Base-by-base conservation (phyloP, 2,329 filamentous ascomycete species). In the Acrocalymma vagum region DNA sequence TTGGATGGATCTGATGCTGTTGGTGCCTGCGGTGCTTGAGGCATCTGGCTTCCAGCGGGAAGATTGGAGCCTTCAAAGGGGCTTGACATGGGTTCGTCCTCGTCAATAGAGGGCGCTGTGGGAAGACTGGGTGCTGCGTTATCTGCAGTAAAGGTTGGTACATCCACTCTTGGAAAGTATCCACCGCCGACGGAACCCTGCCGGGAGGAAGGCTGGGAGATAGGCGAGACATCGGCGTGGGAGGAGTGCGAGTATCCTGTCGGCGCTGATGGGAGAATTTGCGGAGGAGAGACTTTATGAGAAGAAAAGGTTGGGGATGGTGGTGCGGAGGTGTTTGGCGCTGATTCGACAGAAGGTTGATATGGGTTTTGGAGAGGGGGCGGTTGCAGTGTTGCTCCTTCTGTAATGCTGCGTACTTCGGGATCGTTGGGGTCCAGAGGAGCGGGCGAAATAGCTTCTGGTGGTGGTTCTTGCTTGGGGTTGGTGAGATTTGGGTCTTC, bases 401-500 rank as follows among this genome's bases (percentile, higher is more conserved):
- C 69, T 32, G 69, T 75, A 34, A 84, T 71, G 27, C 75, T 70
- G 58, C 81, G 79, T 2, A 87, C 81, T 34, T 88, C 85, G 2
- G 84, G 80, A 47, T 90, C 86, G 38, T 79, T 78, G 1, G 81
- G 79, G 55, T 85, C 83, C n/a, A 87, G 70, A 2, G 71, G 61
- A 28, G 76, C 73, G 11, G 73, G 63, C 27, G 69, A 64, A 9
- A 34, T 29, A 4, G 51, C 41, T 30, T 60, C 51, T 28, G 60
- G 48, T 21, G 75, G 71, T 7, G 74, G 69, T 39, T 82, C 77
- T 37, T 85, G 78, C 41, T 82, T 83, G 0, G 93, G 93, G 62
- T 97, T 97, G 6, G 89, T 88, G 39, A 87, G 84, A 70, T 99
- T 99, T 3, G 94, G 94, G 63, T 99, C 92, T 53, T 89, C 86